Base-by-base conservation (phyloP, 2,329 filamentous ascomycete genomes). In the Nothopassalora personata region DNA sequence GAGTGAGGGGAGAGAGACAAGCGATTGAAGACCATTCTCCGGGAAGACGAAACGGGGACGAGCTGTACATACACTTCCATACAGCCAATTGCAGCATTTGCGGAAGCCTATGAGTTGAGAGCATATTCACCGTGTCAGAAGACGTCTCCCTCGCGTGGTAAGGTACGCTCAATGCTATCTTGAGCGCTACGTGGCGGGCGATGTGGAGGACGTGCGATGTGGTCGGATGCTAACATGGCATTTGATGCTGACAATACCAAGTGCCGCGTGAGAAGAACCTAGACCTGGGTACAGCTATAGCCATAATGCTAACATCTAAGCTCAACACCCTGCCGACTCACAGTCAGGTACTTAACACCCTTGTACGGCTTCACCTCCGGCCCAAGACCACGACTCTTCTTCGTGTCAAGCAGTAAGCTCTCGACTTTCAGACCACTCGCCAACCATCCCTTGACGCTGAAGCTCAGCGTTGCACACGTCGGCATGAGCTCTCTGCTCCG, bases 341-440 rank as follows among this genome's bases (percentile, higher is more conserved):
- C 82, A 66, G 92, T 97, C 67, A 99, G 73, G 75, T 99, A 99
- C 76, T 99, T 99, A 65, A 99, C 94, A 1, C 94, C 94, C 77
- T 97, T 99, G 76, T 96, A 97, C 27, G 94, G 94, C 76, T 91
- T 95, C 43, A 97, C 86, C 2, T 89, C 86, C 65, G 96, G 91
- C 0, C 91, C 91, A 49, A 99, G 70, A 0, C 94, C 94, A 58
- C 87, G 84, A 74, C 90, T 96, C 76, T 87, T 91, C 72, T 89
- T 87, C n/a, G 84, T 79, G 71, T 87, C 84, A 13, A 87, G 74
- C n/a, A 78, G 77, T 61, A 87, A 70, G 65, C 80, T 82, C 55
- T 87, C 84, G 1, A 87, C 85, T 61, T 80, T 83, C 66, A 87
- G 79, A 3, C 85, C 85, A 64, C 84, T 86, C 0, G 85, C 81